Evolutionary conservation across 1,284 basidiomycete species (phyloP).

Genomic region (Rhodotorula sp.): DNA sequence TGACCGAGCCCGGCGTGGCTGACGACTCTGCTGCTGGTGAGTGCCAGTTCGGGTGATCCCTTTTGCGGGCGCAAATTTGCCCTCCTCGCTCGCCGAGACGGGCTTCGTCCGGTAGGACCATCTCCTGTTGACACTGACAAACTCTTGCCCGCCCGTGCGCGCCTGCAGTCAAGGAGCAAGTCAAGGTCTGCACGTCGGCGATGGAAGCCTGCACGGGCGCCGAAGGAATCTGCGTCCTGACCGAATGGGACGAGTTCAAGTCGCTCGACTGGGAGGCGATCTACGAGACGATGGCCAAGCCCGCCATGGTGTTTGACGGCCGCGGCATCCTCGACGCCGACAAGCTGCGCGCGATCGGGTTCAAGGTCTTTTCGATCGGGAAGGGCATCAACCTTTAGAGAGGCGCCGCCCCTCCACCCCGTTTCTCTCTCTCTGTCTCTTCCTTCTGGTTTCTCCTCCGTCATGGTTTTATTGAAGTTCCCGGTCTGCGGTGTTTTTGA

Average conservation of each 20-base stretch:
- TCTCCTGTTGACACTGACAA: too few species aligned
- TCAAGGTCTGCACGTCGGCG: slow-evolving; percentile 72
- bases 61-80: too few species aligned
- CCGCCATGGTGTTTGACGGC: slow-evolving; percentile 93
- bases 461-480: not conserved
- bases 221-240: slow-evolving; percentile 84
- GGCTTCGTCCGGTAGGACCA: too few species aligned
- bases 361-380: slow-evolving; percentile 66
- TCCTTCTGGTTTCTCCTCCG: not conserved
- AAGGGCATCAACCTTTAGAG: slow-evolving; percentile 35
- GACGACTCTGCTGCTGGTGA: slow-evolving; percentile 54
- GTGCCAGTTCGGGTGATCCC: not conserved
- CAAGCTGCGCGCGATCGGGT: slow-evolving; percentile 79
- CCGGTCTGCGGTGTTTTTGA: too few species aligned
- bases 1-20: slow-evolving; percentile 54
- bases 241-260: slow-evolving; percentile 92
- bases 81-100: too few species aligned
- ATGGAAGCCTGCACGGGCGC: slow-evolving; percentile 83
- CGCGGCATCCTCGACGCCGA: slow-evolving; percentile 78
- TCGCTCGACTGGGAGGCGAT: slow-evolving; percentile 84
- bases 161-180: slow-evolving; percentile 70
- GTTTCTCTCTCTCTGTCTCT: not conserved
- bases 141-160: not conserved
- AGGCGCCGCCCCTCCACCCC: not conserved
- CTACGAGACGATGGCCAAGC: slow-evolving; percentile 89